Base-by-base conservation (phyloP, 1,284 basidiomycete genomes). In the Spongiforma sp. region DNA sequence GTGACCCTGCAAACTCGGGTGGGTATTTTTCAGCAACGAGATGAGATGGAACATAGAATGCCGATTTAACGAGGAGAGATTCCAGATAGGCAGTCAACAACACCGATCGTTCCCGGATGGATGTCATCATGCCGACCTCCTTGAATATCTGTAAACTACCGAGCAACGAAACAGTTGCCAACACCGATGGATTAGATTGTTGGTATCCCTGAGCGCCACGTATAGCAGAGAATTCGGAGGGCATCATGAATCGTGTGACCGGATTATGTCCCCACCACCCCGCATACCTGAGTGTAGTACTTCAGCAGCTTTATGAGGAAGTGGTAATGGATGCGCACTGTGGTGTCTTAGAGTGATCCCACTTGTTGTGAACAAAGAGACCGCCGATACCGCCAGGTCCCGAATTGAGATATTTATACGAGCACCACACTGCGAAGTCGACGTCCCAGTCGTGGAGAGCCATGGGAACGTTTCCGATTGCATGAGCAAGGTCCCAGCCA, bases 181-280 rank as follows among this genome's bases (percentile, higher is more conserved):
- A 82, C 48, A 93, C 88, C 64, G 89, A 91, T 5, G 97, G 96
- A 79, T 98, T 98, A 33, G 95, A 98, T 77, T 96, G 92, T 76
- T 98, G 95, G 82, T 93, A 99, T 36, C 96, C 96, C 75, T 95
- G 93, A 2, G 98, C 98, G 57, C 97, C 97, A 14, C 83, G 84
- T 63, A 94, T 93, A 5, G 96, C 91, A 48, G 87, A 86, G 79
- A 98, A 99, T 58, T 78, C 81, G 24, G 90, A 83, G 21, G 91
- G 90, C 97, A 99, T 99, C 64, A 88, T 82, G 82, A 99, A 99
- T 46, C 98, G 90, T 43, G 94, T 96, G 63, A 82, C 76, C 28
- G 89, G 84, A 73, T 96, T 88, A 77, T 99, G 95, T 55, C 98
- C 97, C 95, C 96, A 99, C 97, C 97, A 99, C 39, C 98, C 97